Evolutionary conservation across 148 eudicot species (phyloP), one percentile per base, ranked within the genome.

Genomic region (Dysphania ambrosioides): DNA sequence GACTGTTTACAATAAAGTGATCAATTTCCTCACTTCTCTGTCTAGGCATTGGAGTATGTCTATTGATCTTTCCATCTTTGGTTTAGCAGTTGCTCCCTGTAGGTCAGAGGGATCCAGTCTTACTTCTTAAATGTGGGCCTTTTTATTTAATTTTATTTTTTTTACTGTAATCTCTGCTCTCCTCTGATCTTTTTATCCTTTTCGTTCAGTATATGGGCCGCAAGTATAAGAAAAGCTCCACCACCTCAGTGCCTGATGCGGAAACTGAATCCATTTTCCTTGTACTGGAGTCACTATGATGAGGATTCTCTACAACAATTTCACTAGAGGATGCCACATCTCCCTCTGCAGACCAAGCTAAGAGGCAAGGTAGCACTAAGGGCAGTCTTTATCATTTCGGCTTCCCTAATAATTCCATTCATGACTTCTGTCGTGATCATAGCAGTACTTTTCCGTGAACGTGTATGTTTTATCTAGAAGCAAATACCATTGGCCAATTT

Each of bases 201-300:
- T 42, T 71, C 26, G 75, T 84, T 90, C 78, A 89, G 59, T 27
- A 83, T 53, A 77, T 83, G 86, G 77, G 97, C 89, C 7, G 97
- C 92, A 27, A 92, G 71, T 57, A 89, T 79, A 81, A 96, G 72
- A 53, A n/a, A 53, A 85, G 89, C 75, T 96, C 97, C 36, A 89
- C 91, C 97, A 92, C 90, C 85, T 96, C 99, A 55, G 83, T 75
- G 15, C 99, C 99, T 0, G 94, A 97, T 24, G 92, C 91, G 72
- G 97, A 89, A 78, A 96, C 94, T 70, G 86, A 81, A 75, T 90
- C 94, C 12, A 81, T 79, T 62, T 90, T 94, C 69, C 79, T 84
- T 36, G 24, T 5, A 16, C 70, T 69, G 5, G 78, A 72, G 63
- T 73, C 78, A 30, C 70, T 79, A 31, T 29, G 32, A 53, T 75